Evolutionary conservation across 2,329 filamentous ascomycete species (phyloP), one percentile per base, ranked within the genome.

Genomic region (Epichloe baconii): DNA sequence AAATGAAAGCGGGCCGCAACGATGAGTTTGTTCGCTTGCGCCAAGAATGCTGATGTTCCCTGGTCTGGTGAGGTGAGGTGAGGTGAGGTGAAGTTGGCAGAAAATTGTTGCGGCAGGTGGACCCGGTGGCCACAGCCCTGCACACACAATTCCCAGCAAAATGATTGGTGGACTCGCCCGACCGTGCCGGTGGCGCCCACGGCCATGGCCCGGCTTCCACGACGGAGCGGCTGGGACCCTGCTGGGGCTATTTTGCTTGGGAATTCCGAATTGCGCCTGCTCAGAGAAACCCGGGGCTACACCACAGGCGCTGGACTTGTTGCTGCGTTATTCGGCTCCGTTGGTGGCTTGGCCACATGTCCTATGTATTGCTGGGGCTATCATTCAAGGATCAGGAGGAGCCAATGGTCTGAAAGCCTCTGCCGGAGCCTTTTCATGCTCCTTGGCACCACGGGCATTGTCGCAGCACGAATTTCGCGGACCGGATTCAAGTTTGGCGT

Each of bases 61-160:
- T 31, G 26, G 3, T 31, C 26, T 31, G 31, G 31, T 31, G 8
- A 15, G 6, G 15, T 26, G 15, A 26, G 41, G 41, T 49, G 48
- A 49, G 41, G 21, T 49, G 31, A 26, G 38, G 41, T 26, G 23
- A 26, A 26, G 23, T 26, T 31, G 48, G 41, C 48, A 50, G 48
- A 50, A 50, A 50, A 23, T 41, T 46, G 36, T 35, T 38, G 48
- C 48, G 44, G 35, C 35, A 26, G 14, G 46, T 48, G 36, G 46
- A 48, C 41, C 46, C 46, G 6, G 21, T 38, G 34, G 46, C 44
- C 23, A 26, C 23, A 26, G 23, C 8, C 31, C 14, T 23, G 23
- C 40, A 8, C 26, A 31, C 26, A 31, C n/a, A 23, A 19, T 43
- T 43, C 41, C 8, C 6, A 44, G 21, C 23, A 44, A 14, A 7